Percentiles rank a stretch among this genome's conserved stretches.
Evolutionary conservation across 352 stramenopile genomes (phyloP).

Genomic region (Phytophthora tubulina): DNA sequence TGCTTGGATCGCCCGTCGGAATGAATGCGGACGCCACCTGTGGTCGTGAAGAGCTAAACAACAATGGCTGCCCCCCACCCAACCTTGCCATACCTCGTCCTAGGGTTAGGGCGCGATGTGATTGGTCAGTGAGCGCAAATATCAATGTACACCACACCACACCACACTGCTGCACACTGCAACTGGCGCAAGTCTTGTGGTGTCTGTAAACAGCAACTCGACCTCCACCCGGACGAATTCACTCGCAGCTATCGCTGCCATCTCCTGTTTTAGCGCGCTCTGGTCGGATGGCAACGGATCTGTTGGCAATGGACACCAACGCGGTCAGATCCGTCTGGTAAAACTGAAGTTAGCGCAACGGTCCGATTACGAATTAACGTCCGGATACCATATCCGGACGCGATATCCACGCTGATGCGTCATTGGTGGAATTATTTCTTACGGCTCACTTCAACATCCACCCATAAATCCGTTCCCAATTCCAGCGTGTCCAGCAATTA

Average conservation of each 20-base stretch:
- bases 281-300: background rate
- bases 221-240: background rate
- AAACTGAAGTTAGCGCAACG: conserved; percentile 8
- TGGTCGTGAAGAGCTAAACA: conserved; percentile 20
- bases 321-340: conserved; percentile 10
- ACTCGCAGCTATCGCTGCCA: background rate
- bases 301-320: background rate
- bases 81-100: conserved; percentile 30
- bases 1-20: background rate
- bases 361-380: background rate
- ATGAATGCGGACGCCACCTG: conserved; percentile 2
- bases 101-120: conserved; percentile 11
- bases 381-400: conserved; percentile 5
- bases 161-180: conserved; percentile 4
- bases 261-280: conserved; percentile 4
- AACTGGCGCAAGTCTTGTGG: background rate
- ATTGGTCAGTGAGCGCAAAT: conserved; percentile 14
- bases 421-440: conserved; percentile 4
- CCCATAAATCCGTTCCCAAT: conserved; percentile 11
- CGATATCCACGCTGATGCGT: conserved; percentile 1
- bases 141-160: conserved; percentile 24
- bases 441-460: conserved; percentile 10
- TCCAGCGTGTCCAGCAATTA: conserved; percentile 18
- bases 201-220: background rate
- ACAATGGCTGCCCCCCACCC: conserved; percentile 34